phyloP scores from a whole-genome alignment of 306 rosid species.

The Boehmeria nivea region DNA sequence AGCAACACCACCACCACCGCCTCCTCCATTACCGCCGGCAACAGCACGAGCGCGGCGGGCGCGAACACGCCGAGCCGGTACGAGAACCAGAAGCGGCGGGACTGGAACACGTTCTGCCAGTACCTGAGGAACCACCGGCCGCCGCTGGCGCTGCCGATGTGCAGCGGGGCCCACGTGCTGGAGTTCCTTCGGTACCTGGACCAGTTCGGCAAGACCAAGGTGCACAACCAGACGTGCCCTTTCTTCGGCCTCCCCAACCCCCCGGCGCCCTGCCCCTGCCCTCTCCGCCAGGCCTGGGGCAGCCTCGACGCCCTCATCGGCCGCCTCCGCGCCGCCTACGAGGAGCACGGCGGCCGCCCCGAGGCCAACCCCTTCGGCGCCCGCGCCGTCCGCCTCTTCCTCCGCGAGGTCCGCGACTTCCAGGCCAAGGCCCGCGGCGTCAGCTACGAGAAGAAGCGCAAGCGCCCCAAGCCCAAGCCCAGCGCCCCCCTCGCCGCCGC shows the following conservation, averaged over 20 bases:
- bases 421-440: slow-evolving; percentile 89
- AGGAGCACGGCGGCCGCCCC: slow-evolving; percentile 61
- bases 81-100: slow-evolving; percentile 88
- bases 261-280: slow-evolving; percentile 87
- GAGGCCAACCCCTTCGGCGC: slow-evolving; percentile 76
- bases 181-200: slow-evolving; percentile 87
- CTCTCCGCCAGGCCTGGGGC: slow-evolving; percentile 94
- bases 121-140: slow-evolving; percentile 79
- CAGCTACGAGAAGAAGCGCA: slow-evolving; percentile 87
- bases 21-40: slow-evolving; percentile 3
- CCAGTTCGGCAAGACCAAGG: slow-evolving; percentile 92
- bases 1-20: slow-evolving; percentile 1
- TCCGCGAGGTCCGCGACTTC: slow-evolving; percentile 88
- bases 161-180: slow-evolving; percentile 75
- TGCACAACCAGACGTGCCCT: slow-evolving; percentile 76
- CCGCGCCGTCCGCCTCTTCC: slow-evolving; percentile 54
- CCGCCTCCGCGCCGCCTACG: slow-evolving; percentile 89
- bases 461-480: slow-evolving; percentile 51
- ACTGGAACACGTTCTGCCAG: slow-evolving; percentile 97
- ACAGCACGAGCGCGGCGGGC: not conserved
- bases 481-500: not conserved
- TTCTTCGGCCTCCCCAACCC: slow-evolving; percentile 82
- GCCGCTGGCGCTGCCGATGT: slow-evolving; percentile 48
- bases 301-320: slow-evolving; percentile 94
- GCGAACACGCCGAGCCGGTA: slow-evolving; percentile 63